These are phyloP conservation scores for Arthromyces matolae DNA, from an alignment of 768 basidiomycete species.

Conservation along the genomic window DNA sequence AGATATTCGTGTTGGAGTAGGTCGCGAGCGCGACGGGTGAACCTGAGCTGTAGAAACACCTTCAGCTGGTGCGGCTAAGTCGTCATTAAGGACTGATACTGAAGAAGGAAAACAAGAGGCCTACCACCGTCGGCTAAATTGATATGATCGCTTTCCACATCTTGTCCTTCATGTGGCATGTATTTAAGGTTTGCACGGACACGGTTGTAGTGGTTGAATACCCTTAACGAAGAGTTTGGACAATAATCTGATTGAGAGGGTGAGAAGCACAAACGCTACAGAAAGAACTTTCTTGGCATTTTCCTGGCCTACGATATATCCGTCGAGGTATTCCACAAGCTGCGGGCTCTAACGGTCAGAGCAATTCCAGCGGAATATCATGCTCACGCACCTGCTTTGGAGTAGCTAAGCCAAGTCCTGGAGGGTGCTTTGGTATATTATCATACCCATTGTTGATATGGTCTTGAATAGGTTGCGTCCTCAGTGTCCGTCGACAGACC, in stretches of 20 bases:
- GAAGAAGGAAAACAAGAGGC: background rate
- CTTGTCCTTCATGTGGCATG: slow-evolving; percentile 28
- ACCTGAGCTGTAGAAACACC: slow-evolving; percentile 56
- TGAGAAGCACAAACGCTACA: slow-evolving; percentile 69
- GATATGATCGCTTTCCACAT: slow-evolving; percentile 6
- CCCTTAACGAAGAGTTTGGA: slow-evolving; percentile 41
- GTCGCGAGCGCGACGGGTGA: slow-evolving; percentile 50
- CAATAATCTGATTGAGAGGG: background rate
- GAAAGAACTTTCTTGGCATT: slow-evolving; percentile 90
- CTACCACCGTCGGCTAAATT: slow-evolving; percentile 17
- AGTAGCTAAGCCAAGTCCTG: slow-evolving; percentile 55
- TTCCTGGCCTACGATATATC: slow-evolving; percentile 90
- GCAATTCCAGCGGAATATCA: background rate
- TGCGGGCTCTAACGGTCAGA: slow-evolving; percentile 27
- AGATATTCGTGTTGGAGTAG: slow-evolving; percentile 33
- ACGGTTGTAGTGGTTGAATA: slow-evolving; percentile 94
- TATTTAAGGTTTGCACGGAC: slow-evolving; percentile 66
- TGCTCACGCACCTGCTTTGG: slow-evolving; percentile 39
- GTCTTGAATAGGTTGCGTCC: slow-evolving; percentile 57
- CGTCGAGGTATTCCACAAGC: slow-evolving; percentile 83
- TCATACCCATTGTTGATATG: slow-evolving; percentile 28
- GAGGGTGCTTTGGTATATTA: slow-evolving; percentile 33
- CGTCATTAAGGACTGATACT: background rate
- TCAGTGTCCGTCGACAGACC: slow-evolving; percentile 35
- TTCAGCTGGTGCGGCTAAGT: background rate